phyloP scores from a whole-genome alignment of 2,329 filamentous ascomycete species.

The Arachnomyces sp. region DNA sequence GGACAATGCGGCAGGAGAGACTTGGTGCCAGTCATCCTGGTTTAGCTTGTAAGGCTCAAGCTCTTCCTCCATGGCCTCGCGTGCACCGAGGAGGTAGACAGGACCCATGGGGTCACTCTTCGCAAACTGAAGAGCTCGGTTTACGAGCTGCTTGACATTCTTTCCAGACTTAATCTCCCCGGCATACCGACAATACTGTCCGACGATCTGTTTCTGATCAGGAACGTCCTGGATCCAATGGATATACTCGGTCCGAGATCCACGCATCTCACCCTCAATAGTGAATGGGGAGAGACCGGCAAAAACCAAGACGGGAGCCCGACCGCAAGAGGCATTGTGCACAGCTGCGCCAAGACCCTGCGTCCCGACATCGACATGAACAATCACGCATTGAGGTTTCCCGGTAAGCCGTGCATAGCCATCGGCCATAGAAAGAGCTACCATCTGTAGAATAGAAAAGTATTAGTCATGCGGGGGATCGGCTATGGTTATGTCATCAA shows the following conservation, averaged over 20 bases:
- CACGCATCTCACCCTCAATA: conserved; percentile 66
- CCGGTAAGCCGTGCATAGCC: conserved; percentile 66
- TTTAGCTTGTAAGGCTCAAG: conserved; percentile 63
- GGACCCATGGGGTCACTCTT: conserved; percentile 68
- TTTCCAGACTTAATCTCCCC: conserved; percentile 75
- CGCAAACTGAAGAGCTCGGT: conserved; percentile 74
- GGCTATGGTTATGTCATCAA: background rate
- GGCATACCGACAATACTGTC: conserved; percentile 77
- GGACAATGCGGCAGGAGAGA: conserved; percentile 58
- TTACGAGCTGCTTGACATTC: conserved; percentile 85
- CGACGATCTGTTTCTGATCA: conserved; percentile 70
- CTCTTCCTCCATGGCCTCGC: conserved; percentile 81
- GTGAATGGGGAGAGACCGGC: conserved; percentile 71
- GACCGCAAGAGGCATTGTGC: conserved; percentile 68
- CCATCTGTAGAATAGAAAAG: conserved; percentile 50
- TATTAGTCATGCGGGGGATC: background rate
- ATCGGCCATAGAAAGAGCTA: conserved; percentile 76
- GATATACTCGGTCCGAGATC: conserved; percentile 73
- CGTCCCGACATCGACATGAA: conserved; percentile 75
- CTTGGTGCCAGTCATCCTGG: conserved; percentile 61
- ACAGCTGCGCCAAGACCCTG: conserved; percentile 70
- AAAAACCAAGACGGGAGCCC: conserved; percentile 68
- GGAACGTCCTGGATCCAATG: conserved; percentile 82
- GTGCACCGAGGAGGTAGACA: conserved; percentile 67
- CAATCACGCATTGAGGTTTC: conserved; percentile 66